phyloP scores from a whole-genome alignment of 805 yeast species.

The Lachancea waltii region DNA sequence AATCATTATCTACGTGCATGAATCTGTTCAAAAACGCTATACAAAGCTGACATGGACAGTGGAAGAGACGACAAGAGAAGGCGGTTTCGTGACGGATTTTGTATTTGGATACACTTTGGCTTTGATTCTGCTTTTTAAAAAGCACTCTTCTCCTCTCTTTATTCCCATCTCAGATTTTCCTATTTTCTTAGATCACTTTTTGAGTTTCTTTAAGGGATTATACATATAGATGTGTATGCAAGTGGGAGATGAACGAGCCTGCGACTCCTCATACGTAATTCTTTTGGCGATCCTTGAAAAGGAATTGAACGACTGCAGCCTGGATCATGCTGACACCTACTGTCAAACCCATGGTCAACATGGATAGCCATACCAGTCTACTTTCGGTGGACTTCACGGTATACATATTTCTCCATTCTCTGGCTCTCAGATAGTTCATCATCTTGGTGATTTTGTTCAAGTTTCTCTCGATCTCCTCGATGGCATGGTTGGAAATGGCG shows the following conservation, averaged over 20 bases:
- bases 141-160: too few relatives aligned
- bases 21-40: too few relatives aligned
- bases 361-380: slow-evolving; percentile 70
- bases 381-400: slow-evolving; percentile 77
- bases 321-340: slow-evolving; percentile 72
- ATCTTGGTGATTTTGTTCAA: slow-evolving; percentile 51
- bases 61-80: too few relatives aligned
- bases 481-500: slow-evolving; percentile 46
- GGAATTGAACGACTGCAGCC: slow-evolving; percentile 74
- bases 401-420: slow-evolving; percentile 95
- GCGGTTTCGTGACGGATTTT: too few relatives aligned
- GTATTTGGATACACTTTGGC: too few relatives aligned
- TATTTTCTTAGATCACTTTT: too few relatives aligned
- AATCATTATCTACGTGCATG: not conserved
- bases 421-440: slow-evolving; percentile 84
- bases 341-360: slow-evolving; percentile 64
- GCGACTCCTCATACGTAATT: slow-evolving; percentile 31
- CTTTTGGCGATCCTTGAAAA: slow-evolving; percentile 51
- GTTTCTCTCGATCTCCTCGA: slow-evolving; percentile 53
- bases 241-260: not conserved
- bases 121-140: not conserved
- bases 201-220: too few relatives aligned
- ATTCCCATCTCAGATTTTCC: not conserved
- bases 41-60: too few relatives aligned
- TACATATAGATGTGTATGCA: slow-evolving; percentile 1